Evolutionary conservation across 2,329 filamentous ascomycete species (phyloP).

Genomic region (Plenodomus lindquistii): DNA sequence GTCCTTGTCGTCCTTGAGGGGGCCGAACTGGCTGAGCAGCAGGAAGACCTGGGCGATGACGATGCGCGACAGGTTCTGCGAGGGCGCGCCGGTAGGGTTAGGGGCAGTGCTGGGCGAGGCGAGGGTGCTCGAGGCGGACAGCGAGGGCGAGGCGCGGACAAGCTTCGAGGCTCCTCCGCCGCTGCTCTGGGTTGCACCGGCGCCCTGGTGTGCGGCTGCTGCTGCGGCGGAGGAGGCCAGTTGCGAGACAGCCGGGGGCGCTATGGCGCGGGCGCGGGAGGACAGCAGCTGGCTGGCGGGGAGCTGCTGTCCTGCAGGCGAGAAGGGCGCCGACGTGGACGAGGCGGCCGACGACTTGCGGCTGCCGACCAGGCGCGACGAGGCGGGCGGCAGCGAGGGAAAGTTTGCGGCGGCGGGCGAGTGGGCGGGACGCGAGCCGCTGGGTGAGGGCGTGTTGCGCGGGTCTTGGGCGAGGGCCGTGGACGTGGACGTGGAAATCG

Average conservation of each 20-base stretch:
- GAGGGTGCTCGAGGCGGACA: conserved; percentile 59
- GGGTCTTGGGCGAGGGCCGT: conserved; percentile 50
- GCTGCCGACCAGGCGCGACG: conserved; percentile 55
- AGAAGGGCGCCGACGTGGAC: conserved; percentile 59
- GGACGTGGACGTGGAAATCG: conserved; percentile 60
- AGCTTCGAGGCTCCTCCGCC: conserved; percentile 61
- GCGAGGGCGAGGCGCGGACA: conserved; percentile 63
- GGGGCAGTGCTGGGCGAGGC: conserved; percentile 57
- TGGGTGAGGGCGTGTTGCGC: conserved; percentile 53
- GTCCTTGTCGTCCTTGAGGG: conserved; percentile 92
- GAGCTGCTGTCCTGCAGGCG: conserved; percentile 60
- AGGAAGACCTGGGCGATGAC: conserved; percentile 95
- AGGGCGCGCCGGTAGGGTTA: conserved; percentile 49
- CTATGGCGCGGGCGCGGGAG: conserved; percentile 60
- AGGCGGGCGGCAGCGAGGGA: conserved; percentile 55
- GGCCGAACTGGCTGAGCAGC: conserved; percentile 70
- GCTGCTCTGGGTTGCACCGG: conserved; percentile 56
- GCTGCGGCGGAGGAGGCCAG: conserved; percentile 56
- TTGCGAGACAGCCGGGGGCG: conserved; percentile 57
- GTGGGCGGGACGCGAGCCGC: conserved; percentile 54
- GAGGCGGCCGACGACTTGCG: conserved; percentile 59
- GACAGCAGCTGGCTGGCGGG: conserved; percentile 57
- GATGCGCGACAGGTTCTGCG: conserved; percentile 75
- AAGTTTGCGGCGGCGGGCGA: conserved; percentile 58
- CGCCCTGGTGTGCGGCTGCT: conserved; percentile 53